Percentiles rank a stretch among this genome's conserved stretches.
Conservation (phyloP, 352 stramenopile species). For the Pythium vanterpoolii region DNA sequence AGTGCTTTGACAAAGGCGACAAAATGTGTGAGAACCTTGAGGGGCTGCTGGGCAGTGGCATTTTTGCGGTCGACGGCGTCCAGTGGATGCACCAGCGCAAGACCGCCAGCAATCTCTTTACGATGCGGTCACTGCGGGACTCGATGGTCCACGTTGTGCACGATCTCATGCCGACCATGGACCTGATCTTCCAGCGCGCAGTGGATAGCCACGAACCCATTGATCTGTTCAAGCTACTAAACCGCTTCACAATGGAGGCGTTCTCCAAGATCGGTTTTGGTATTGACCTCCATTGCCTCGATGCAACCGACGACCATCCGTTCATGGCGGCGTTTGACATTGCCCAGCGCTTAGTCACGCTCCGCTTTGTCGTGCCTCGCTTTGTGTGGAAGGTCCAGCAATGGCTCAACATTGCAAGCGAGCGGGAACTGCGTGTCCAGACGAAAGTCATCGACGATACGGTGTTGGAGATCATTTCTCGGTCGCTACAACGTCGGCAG, state of each 20-base stretch:
- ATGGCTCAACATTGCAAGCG: slow-evolving; percentile 29
- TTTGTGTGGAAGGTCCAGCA: slow-evolving; percentile 48
- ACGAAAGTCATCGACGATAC: slow-evolving; percentile 45
- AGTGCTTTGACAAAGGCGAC: slow-evolving; percentile 14
- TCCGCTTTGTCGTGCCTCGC: slow-evolving; percentile 25
- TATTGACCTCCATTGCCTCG: slow-evolving; percentile 20
- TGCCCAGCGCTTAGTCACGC: slow-evolving; percentile 24
- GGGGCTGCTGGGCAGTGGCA: slow-evolving; percentile 17
- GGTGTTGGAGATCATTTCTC: slow-evolving; percentile 39
- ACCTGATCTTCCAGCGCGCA: slow-evolving; percentile 17
- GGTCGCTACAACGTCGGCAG: slow-evolving; percentile 27
- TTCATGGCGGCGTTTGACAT: slow-evolving; percentile 40
- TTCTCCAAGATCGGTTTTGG: slow-evolving; percentile 49
- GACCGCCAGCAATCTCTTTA: slow-evolving; percentile 49
- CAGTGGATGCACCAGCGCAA: slow-evolving; percentile 45
- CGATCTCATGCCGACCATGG: neutral
- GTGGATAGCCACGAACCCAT: slow-evolving; percentile 4
- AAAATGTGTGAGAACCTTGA: neutral
- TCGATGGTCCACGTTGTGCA: slow-evolving; percentile 24
- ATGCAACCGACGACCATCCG: slow-evolving; percentile 13
- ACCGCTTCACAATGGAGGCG: slow-evolving; percentile 44
- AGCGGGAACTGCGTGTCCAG: slow-evolving; percentile 32
- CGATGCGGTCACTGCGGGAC: slow-evolving; percentile 29
- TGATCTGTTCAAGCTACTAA: slow-evolving; percentile 38
- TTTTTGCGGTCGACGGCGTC: slow-evolving; percentile 20